phyloP scores from a whole-genome alignment of 139 green algal genomes.

The Chlorella sp. region DNA sequence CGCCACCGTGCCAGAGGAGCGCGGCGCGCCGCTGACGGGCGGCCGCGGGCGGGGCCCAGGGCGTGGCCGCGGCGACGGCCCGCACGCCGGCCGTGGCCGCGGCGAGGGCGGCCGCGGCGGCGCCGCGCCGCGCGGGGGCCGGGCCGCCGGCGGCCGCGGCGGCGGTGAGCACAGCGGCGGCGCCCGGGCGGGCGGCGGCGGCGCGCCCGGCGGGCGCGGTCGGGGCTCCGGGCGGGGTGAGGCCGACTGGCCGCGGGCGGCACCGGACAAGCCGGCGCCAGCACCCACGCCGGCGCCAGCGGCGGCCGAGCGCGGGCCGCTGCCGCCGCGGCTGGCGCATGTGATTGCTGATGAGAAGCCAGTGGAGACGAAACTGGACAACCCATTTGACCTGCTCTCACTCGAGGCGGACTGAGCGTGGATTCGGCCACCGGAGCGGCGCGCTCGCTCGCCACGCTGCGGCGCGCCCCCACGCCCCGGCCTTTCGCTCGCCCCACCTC shows the following conservation, averaged over 20 bases:
- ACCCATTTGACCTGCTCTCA: constrained; percentile 43
- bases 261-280: not conserved
- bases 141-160: not conserved
- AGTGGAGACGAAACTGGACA: constrained; percentile 37
- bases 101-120: not conserved
- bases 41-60: not conserved
- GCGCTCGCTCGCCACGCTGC: too few relatives aligned
- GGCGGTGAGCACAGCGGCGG: not conserved
- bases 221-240: not conserved
- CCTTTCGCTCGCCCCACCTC: too few relatives aligned
- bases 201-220: not conserved
- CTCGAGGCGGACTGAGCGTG: constrained; percentile 27
- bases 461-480: too few relatives aligned
- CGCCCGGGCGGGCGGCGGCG: not conserved
- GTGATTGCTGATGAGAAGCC: constrained; percentile 12
- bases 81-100: too few relatives aligned
- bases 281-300: not conserved
- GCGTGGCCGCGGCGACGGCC: not conserved
- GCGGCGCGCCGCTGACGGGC: not conserved
- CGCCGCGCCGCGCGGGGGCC: not conserved
- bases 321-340: not conserved
- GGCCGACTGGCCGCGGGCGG: not conserved
- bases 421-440: not conserved
- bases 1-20: not conserved
- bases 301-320: not conserved